Evolutionary conservation across 257 asterid species (phyloP).

Genomic region (Anisodus acutangulus): DNA sequence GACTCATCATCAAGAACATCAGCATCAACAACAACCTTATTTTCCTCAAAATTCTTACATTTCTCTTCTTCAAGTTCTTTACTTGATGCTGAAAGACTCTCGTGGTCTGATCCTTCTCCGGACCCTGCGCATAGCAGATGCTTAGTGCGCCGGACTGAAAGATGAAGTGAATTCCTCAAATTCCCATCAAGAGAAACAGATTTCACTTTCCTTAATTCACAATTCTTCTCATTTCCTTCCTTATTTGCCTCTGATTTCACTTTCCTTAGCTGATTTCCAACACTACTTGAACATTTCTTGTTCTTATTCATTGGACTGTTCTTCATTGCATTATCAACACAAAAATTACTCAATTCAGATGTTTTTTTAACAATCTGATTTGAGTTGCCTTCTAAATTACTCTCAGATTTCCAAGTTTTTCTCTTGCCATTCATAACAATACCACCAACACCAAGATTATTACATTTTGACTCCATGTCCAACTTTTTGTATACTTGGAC

Average conservation of each 20-base stretch:
- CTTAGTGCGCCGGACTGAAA: too few species aligned
- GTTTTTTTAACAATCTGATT: conserved; percentile 59
- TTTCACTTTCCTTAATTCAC: neutral
- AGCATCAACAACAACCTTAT: conserved; percentile 14
- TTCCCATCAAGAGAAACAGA: conserved; percentile 26
- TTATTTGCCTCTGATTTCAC: conserved; percentile 42
- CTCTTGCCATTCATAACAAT: conserved; percentile 52
- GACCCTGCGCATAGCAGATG: too few species aligned
- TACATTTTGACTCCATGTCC: conserved; percentile 51
- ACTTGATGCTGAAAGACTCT: neutral
- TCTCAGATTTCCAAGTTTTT: conserved; percentile 78
- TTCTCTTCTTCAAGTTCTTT: neutral
- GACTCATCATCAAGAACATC: neutral
- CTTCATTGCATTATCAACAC: conserved; percentile 38
- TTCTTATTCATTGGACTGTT: conserved; percentile 44
- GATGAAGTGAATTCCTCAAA: conserved; percentile 20
- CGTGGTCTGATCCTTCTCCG: too few species aligned
- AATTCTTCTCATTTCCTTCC: conserved; percentile 35
- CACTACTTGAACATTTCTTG: conserved; percentile 36
- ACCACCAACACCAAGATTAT: conserved; percentile 34
- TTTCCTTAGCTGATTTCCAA: conserved; percentile 27
- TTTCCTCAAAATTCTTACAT: conserved; percentile 2
- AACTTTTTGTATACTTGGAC: conserved; percentile 45
- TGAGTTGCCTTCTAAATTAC: conserved; percentile 49
- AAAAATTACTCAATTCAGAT: conserved; percentile 53